Base-by-base conservation (phyloP, 176 grass and related monocot species). In the Rhynchospora tenuis region DNA sequence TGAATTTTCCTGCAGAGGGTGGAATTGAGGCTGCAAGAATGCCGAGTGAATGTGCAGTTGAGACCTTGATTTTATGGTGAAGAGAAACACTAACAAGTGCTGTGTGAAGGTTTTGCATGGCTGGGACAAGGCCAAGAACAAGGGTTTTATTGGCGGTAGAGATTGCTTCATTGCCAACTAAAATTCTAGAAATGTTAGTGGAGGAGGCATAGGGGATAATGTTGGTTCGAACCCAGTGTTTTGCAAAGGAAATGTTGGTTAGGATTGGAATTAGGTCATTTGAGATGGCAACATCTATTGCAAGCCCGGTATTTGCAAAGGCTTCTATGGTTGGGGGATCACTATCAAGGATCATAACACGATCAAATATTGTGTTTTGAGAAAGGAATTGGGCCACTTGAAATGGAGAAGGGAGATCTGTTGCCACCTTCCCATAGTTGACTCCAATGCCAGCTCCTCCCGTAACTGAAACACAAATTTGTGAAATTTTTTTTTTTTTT, bases 21-120 rank as follows among this genome's bases (percentile, higher is more conserved):
- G 73, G 84, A 60, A 83, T 15, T 23, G 90, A 89, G 44, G 77
- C n/a, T 28, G 88, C 73, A 0, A 97, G 90, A 84, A 97, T 73
- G 1, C 19, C 94, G 15, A 97, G 83, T 55, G 94, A 97, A 81
- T 94, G 90, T 12, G 92, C 62, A 10, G 92, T 82, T 54, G 92
- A 91, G 45, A 97, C 87, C 85, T 87, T 88, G 59, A 97, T 58
- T 20, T 5, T 44, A 17, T 73, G 15, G 63, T 88, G 79, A 64
- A 88, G 81, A 3, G 88, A 50, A 60, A 28, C 66, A 46, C 60
- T 48, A 60, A 68, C 85, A 54, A 94, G 95, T 67, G 89, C 90
- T 6, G 87, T 26, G 84, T 90, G 92, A 44, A 94, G 78, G 89
- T 88, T 98, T 52, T 79, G 88, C 87, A 98, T 93, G 52, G 95